Evolutionary conservation across 768 basidiomycete species (phyloP).

Genomic region (Hericium alpestre): DNA sequence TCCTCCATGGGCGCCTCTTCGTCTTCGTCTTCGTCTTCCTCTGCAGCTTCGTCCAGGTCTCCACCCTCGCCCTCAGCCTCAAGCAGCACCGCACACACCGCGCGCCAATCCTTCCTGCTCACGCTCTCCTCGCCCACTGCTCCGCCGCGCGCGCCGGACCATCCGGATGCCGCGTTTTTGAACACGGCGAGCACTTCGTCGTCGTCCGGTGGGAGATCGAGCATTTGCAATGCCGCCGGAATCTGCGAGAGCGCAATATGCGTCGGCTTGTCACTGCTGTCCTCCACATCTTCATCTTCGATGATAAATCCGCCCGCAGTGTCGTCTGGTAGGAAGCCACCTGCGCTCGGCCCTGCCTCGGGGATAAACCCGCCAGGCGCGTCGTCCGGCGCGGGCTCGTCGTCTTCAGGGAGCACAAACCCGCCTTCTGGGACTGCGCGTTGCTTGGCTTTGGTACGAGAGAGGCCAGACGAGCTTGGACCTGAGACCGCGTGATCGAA

Average conservation of each 20-base stretch:
- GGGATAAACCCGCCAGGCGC: background rate
- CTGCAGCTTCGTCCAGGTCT: conserved; percentile 13
- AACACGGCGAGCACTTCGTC: conserved; percentile 64
- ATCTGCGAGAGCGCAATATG: background rate
- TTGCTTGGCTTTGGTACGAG: background rate
- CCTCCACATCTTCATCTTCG: background rate
- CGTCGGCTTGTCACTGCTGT: background rate
- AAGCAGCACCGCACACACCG: conserved; percentile 69
- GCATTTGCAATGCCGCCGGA: conserved; percentile 29
- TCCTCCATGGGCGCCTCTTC: conserved; percentile 16
- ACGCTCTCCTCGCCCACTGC: conserved; percentile 30
- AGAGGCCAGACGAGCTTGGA: no score
- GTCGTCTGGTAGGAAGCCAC: no score
- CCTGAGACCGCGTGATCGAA: no score
- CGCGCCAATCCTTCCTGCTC: conserved; percentile 63
- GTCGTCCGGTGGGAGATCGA: conserved; percentile 55
- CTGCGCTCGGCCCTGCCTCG: background rate
- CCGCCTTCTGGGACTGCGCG: background rate
- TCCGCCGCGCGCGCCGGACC: conserved; percentile 28
- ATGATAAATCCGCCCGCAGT: background rate
- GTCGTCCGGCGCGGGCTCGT: background rate
- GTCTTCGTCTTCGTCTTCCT: conserved; percentile 17
- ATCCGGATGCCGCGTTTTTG: conserved; percentile 65
- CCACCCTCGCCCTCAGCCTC: conserved; percentile 21
- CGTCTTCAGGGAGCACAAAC: background rate